phyloP scores from a whole-genome alignment of 2,329 filamentous ascomycete species.

The Colletotrichum viniferum region DNA sequence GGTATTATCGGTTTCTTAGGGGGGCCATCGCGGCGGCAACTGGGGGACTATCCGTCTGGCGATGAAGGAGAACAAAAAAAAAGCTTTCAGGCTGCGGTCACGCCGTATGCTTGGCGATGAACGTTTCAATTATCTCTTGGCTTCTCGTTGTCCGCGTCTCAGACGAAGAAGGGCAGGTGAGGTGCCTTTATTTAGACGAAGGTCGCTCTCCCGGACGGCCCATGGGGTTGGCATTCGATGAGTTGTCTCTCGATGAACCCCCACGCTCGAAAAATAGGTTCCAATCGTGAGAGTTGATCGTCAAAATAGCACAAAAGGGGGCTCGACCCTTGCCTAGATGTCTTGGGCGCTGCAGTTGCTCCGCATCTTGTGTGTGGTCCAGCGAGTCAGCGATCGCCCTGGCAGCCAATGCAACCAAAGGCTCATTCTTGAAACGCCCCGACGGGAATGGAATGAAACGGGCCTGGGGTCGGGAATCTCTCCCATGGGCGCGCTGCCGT shows the following conservation, averaged over 20 bases:
- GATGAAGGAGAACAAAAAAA: not conserved
- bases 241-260: not conserved
- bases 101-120: conserved; percentile 6
- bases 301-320: conserved; percentile 17
- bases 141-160: conserved; percentile 3
- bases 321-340: not conserved
- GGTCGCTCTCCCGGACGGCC: not conserved
- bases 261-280: not conserved
- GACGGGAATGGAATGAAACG: conserved; percentile 10
- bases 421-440: conserved; percentile 1
- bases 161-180: not conserved
- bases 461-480: not conserved
- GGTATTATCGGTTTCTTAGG: not conserved
- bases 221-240: not conserved
- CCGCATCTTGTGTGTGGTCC: not conserved
- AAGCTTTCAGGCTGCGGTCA: not conserved
- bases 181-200: conserved; percentile 2
- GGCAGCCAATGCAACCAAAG: conserved; percentile 1
- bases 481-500: not conserved
- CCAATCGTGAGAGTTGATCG: not conserved
- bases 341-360: not conserved
- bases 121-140: conserved; percentile 20
- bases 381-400: conserved; percentile 1
- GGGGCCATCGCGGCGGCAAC: not conserved
- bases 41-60: not conserved